Percentiles rank a stretch among this genome's conserved stretches.
Evolutionary conservation across 1,284 basidiomycete species (phyloP).

Genomic region (Apiotrichum akiyoshidainum): DNA sequence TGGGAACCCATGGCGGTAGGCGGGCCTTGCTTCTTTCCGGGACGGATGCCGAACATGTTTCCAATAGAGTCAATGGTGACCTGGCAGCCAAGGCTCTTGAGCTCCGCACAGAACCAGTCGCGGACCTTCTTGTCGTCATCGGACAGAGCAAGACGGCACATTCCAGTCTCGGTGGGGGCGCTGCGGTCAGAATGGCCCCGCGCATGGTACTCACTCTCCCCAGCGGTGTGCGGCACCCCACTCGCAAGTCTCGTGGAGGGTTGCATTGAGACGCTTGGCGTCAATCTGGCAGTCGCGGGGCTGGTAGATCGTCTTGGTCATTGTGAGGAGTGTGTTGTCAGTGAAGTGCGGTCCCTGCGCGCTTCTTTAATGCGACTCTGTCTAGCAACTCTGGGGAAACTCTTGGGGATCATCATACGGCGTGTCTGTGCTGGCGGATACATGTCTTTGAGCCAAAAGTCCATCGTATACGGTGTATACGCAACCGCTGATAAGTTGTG

Average conservation of each 20-base stretch:
- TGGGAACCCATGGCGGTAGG: conserved; percentile 38
- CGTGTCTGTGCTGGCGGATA: no score
- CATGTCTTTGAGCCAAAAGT: no score
- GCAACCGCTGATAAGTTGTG: no score
- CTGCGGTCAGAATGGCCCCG: neutral
- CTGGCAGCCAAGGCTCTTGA: conserved; percentile 33
- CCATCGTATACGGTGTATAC: no score
- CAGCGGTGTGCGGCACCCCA: conserved; percentile 27
- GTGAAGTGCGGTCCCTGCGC: neutral
- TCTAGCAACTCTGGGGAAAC: no score
- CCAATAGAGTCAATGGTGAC: conserved; percentile 39
- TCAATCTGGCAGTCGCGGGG: conserved; percentile 24
- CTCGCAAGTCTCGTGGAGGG: conserved; percentile 38
- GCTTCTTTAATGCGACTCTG: no score
- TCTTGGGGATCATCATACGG: no score
- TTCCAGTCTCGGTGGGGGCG: conserved; percentile 18
- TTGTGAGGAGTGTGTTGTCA: neutral
- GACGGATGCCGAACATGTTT: conserved; percentile 40
- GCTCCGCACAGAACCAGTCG: conserved; percentile 32
- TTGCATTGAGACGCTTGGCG: conserved; percentile 30
- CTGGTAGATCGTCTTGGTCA: conserved; percentile 12
- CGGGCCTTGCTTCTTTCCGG: conserved; percentile 21
- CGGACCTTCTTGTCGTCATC: conserved; percentile 37
- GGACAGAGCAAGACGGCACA: conserved; percentile 32
- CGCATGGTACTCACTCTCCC: conserved; percentile 9